Conservation (phyloP, 2,329 filamentous ascomycete species). For the Calonectria montana region DNA sequence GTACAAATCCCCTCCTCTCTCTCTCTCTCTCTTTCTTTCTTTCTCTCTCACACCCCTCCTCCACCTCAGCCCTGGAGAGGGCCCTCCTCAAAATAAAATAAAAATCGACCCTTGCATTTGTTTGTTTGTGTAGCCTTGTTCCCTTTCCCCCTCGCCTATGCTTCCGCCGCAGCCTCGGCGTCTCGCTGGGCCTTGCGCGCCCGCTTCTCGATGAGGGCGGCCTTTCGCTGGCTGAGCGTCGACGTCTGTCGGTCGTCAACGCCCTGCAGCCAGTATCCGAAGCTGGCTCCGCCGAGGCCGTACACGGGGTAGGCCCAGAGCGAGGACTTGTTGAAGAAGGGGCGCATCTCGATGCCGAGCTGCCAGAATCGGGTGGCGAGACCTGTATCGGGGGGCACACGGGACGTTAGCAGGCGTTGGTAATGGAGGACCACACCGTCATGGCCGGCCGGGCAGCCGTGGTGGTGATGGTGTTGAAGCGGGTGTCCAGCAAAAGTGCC, state of each 20-base stretch:
- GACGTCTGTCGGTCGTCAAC: conserved; percentile 86
- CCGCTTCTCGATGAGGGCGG: conserved; percentile 88
- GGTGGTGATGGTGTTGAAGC: neutral
- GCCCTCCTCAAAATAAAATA: neutral
- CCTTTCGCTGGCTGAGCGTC: conserved; percentile 82
- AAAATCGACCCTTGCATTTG: neutral
- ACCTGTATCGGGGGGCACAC: conserved; percentile 65
- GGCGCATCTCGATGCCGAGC: conserved; percentile 98
- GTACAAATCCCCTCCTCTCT: conserved; percentile 32
- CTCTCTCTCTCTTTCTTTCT: neutral
- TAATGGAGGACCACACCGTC: neutral
- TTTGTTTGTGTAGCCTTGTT: neutral
- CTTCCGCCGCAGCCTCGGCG: conserved; percentile 36
- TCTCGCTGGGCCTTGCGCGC: conserved; percentile 68
- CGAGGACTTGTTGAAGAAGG: conserved; percentile 85
- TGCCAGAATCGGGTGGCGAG: conserved; percentile 94
- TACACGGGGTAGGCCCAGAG: conserved; percentile 95
- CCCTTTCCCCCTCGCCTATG: conserved; percentile 39
- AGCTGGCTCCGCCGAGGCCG: conserved; percentile 85
- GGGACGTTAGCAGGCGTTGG: conserved; percentile 19
- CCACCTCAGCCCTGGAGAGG: neutral
- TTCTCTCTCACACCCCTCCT: neutral
- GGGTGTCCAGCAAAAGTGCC: conserved; percentile 15
- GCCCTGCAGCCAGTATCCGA: conserved; percentile 96
- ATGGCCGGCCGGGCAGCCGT: neutral